Evolutionary conservation across 176 grass and related monocot genomes (phyloP).

Genomic region (Guadua angustifolia): DNA sequence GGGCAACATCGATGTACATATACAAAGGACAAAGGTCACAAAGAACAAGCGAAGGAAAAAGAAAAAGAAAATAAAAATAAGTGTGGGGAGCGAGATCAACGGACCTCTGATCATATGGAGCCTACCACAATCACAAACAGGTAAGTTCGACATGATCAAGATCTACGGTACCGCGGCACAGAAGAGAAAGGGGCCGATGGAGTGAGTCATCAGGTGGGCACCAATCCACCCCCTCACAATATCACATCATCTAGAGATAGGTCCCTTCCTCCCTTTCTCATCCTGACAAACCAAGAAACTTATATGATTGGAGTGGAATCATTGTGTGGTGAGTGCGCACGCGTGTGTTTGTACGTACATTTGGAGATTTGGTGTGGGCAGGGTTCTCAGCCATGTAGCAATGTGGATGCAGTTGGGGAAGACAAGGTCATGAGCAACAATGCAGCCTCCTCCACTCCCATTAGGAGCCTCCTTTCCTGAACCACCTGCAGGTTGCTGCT

Average conservation of each 20-base stretch:
- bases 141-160: constrained; percentile 27
- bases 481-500: constrained; percentile 50
- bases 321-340: neutral
- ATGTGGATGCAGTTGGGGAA: constrained; percentile 52
- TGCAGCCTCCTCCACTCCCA: constrained; percentile 77
- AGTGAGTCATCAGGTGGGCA: constrained; percentile 13
- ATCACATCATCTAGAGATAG: constrained; percentile 39
- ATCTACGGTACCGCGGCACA: constrained; percentile 1
- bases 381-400: constrained; percentile 52
- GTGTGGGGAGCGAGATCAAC: constrained; percentile 22
- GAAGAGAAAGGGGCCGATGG: neutral
- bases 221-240: constrained; percentile 27
- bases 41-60: neutral
- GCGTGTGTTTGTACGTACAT: constrained; percentile 36
- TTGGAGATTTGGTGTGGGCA: neutral
- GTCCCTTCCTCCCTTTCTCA: neutral
- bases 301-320: constrained; percentile 29
- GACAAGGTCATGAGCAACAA: constrained; percentile 85
- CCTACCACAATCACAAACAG: constrained; percentile 46
- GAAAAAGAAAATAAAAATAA: neutral
- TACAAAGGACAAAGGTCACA: neutral
- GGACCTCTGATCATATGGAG: constrained; percentile 33
- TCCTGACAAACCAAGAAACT: constrained; percentile 12
- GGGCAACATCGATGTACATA: constrained; percentile 30
- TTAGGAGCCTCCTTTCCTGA: constrained; percentile 55